These are phyloP conservation scores for Staphylotrichum tortipilum DNA, from an alignment of 495 filamentous ascomycete genomes.

Conservation along the genomic window DNA sequence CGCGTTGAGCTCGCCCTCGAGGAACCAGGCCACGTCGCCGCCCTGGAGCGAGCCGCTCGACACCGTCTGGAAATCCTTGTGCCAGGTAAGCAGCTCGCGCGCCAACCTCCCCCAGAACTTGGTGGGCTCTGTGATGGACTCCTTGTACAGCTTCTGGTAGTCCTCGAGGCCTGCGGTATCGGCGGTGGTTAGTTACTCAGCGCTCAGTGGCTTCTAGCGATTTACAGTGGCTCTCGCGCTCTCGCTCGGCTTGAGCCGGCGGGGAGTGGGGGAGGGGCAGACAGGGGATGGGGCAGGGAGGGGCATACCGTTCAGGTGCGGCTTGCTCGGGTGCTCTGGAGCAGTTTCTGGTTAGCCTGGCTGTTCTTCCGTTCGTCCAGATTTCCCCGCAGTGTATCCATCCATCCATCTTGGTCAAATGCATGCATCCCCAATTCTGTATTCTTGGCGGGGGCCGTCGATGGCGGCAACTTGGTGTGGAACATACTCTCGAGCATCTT, in stretches of 20 bases:
- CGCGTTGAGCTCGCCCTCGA: constrained; percentile 87
- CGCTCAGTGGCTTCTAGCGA: too few species aligned
- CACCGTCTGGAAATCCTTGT: constrained; percentile 86
- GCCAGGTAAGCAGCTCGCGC: constrained; percentile 84
- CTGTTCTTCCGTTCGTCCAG: constrained; percentile 22
- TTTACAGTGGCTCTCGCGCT: too few species aligned
- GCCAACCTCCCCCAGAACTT: constrained; percentile 86
- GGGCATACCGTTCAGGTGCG: constrained; percentile 43
- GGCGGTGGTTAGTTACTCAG: constrained; percentile 19
- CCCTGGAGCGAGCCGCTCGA: constrained; percentile 64
- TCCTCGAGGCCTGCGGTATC: constrained; percentile 54
- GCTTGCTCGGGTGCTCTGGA: constrained; percentile 51
- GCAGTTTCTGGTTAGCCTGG: constrained; percentile 25
- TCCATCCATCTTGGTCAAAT: too few species aligned
- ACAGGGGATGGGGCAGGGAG: neutral
- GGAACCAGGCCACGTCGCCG: constrained; percentile 91
- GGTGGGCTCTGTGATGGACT: constrained; percentile 85
- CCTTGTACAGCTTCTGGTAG: constrained; percentile 88
- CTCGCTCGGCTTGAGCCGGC: too few species aligned
- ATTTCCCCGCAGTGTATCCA: constrained; percentile 17
- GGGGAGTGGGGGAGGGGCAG: neutral
- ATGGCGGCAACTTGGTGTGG: constrained; percentile 7
- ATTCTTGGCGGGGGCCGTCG: constrained; percentile 17
- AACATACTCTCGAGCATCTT: constrained; percentile 58
- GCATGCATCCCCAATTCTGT: too few species aligned